These are phyloP conservation scores for Diaporthe sp. DNA, from an alignment of 2,329 filamentous ascomycete species.

Conservation along the genomic window DNA sequence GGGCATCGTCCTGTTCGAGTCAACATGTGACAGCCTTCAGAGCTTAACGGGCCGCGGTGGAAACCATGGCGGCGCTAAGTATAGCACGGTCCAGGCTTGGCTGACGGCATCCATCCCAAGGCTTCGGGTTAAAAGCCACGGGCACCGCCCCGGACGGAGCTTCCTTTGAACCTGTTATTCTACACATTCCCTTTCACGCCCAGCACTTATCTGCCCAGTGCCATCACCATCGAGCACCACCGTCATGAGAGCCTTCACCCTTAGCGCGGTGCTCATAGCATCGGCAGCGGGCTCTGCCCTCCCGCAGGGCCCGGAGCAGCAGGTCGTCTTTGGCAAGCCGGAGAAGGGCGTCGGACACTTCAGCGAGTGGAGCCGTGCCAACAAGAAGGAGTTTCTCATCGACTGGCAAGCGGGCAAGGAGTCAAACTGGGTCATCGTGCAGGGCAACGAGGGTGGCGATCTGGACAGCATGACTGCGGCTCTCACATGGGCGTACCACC, in stretches of 20 bases:
- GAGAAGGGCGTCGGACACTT: slow-evolving; percentile 55
- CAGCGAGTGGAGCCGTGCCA: slow-evolving; percentile 58
- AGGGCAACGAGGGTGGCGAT: slow-evolving; percentile 58
- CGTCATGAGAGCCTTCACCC: slow-evolving; percentile 4
- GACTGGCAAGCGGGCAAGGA: slow-evolving; percentile 56
- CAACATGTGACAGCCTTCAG: slow-evolving; percentile 7
- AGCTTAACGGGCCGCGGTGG: slow-evolving; percentile 5
- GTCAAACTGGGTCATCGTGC: slow-evolving; percentile 56
- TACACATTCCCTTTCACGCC: background rate
- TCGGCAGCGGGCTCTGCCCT: background rate
- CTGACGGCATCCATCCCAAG: slow-evolving; percentile 21
- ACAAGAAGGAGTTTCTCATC: slow-evolving; percentile 56
- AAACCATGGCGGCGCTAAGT: slow-evolving; percentile 8
- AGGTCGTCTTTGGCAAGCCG: slow-evolving; percentile 24
- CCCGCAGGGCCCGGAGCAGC: slow-evolving; percentile 13
- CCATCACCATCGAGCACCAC: background rate
- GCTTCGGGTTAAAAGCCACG: background rate
- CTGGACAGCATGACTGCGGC: slow-evolving; percentile 56
- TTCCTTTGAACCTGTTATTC: background rate
- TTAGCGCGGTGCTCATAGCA: slow-evolving; percentile 21
- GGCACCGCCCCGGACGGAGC: slow-evolving; percentile 1
- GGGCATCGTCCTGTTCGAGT: background rate
- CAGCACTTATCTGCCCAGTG: background rate
- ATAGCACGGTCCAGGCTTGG: slow-evolving; percentile 22
- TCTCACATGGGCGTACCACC: slow-evolving; percentile 58